Evolutionary conservation across 2,329 filamentous ascomycete species (phyloP).

Genomic region (Phialophora tarda): DNA sequence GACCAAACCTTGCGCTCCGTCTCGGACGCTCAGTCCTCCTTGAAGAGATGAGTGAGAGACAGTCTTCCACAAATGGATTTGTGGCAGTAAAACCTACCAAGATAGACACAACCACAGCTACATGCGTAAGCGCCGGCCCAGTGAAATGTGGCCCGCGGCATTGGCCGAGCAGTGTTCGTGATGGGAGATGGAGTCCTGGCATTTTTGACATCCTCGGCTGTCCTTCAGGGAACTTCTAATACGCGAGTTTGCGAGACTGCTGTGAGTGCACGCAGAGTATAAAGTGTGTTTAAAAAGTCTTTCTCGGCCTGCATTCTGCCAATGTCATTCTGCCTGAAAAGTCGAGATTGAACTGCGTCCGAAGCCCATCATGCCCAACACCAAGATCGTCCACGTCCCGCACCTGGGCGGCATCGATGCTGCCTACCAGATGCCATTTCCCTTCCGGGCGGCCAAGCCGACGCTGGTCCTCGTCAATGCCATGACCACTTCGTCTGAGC

Average conservation of each 20-base stretch:
- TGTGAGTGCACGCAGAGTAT: neutral
- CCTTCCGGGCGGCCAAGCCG: constrained; percentile 47
- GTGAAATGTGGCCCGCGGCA: neutral
- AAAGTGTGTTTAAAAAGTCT: neutral
- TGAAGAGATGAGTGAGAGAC: too few species aligned
- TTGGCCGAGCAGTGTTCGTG: neutral
- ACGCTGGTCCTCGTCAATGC: constrained; percentile 59
- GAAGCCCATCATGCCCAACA: neutral
- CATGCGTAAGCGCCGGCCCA: neutral
- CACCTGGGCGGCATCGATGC: constrained; percentile 22
- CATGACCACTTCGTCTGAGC: constrained; percentile 55
- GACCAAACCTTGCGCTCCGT: too few species aligned
- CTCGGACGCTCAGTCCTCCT: too few species aligned
- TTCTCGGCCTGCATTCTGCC: neutral
- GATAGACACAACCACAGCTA: neutral
- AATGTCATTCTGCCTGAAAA: neutral
- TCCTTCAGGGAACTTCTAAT: neutral
- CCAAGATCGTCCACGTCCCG: constrained; percentile 13
- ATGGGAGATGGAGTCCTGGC: neutral
- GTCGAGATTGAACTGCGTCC: neutral
- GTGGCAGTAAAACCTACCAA: too few species aligned
- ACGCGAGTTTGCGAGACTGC: neutral
- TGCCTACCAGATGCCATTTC: constrained; percentile 7
- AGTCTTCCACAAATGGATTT: too few species aligned
- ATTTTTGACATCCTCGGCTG: neutral